phyloP scores from a whole-genome alignment of 2,329 filamentous ascomycete genomes.

The Tolypocladium ovalisporum region DNA sequence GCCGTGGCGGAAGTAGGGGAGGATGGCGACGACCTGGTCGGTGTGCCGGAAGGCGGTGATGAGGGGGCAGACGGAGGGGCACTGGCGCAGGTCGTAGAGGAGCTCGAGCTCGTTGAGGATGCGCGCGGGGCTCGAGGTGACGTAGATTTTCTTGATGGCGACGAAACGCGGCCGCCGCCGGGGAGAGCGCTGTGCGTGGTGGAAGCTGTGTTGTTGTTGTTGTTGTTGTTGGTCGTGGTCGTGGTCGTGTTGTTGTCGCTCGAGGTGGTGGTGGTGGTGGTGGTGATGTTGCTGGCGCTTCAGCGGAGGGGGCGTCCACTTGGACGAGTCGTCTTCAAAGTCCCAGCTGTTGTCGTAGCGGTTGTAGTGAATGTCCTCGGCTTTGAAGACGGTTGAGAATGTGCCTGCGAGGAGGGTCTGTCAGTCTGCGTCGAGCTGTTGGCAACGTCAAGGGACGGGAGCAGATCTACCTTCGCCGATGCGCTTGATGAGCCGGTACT shows the following conservation, averaged over 20 bases:
- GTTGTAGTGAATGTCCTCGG: slow-evolving; percentile 82
- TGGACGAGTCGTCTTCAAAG: slow-evolving; percentile 51
- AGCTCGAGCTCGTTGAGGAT: slow-evolving; percentile 96
- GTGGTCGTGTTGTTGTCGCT: not conserved
- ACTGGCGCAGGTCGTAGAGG: slow-evolving; percentile 75
- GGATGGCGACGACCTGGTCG: slow-evolving; percentile 88
- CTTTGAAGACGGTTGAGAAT: slow-evolving; percentile 98
- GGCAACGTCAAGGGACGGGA: not conserved
- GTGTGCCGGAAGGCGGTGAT: slow-evolving; percentile 94
- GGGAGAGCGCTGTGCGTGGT: slow-evolving; percentile 13
- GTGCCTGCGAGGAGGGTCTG: slow-evolving; percentile 56
- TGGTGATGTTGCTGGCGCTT: slow-evolving; percentile 33
- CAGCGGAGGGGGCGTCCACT: slow-evolving; percentile 59
- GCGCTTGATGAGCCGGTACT: slow-evolving; percentile 85
- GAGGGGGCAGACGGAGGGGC: slow-evolving; percentile 78
- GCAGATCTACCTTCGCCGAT: slow-evolving; percentile 74
- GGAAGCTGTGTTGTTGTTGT: slow-evolving; percentile 26
- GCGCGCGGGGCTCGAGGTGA: slow-evolving; percentile 85
- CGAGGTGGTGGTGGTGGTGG: slow-evolving; percentile 20
- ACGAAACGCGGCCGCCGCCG: slow-evolving; percentile 57
- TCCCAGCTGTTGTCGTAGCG: slow-evolving; percentile 84
- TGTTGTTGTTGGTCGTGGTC: too few species aligned
- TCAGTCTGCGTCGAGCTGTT: not conserved
- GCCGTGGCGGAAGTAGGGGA: slow-evolving; percentile 91
- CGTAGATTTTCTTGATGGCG: slow-evolving; percentile 98